phyloP scores from a whole-genome alignment of 1,284 basidiomycete genomes.

The Retiboletus fuscus region DNA sequence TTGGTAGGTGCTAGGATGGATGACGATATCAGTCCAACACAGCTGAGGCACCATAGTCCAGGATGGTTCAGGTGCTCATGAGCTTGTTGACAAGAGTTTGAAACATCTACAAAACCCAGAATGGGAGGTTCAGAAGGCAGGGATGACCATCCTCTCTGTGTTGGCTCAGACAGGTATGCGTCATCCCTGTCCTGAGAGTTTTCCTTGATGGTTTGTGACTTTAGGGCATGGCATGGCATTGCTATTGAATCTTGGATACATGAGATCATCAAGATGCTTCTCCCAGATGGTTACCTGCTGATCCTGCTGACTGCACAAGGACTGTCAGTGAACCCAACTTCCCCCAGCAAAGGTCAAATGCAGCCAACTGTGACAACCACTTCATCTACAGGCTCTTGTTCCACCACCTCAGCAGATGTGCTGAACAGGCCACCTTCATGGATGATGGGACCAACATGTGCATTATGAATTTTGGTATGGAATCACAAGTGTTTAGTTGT shows the following conservation, averaged over 20 bases:
- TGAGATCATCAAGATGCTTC: constrained; percentile 37
- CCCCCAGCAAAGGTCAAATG: neutral
- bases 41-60: constrained; percentile 21
- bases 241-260: constrained; percentile 24
- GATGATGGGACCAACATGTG: constrained; percentile 35
- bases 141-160: constrained; percentile 39
- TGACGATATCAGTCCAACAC: neutral
- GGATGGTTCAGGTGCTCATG: constrained; percentile 14
- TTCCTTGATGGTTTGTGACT: constrained; percentile 1
- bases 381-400: neutral
- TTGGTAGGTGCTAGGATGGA: constrained; percentile 24
- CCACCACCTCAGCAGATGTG: neutral
- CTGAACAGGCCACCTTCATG: constrained; percentile 27
- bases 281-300: constrained; percentile 27
- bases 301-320: neutral
- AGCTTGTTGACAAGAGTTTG: constrained; percentile 33
- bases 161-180: constrained; percentile 38
- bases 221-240: constrained; percentile 33
- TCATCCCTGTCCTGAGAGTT: neutral
- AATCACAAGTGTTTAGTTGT: constrained; percentile 18
- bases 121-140: constrained; percentile 42
- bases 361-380: neutral
- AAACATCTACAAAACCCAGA: neutral
- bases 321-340: neutral
- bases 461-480: constrained; percentile 21